A percentile compares a stretch with the other conserved stretches of the same genome.
Evolutionary conservation across 83 land plant genomes (phyloP).

Genomic region (Picea engelmannii): DNA sequence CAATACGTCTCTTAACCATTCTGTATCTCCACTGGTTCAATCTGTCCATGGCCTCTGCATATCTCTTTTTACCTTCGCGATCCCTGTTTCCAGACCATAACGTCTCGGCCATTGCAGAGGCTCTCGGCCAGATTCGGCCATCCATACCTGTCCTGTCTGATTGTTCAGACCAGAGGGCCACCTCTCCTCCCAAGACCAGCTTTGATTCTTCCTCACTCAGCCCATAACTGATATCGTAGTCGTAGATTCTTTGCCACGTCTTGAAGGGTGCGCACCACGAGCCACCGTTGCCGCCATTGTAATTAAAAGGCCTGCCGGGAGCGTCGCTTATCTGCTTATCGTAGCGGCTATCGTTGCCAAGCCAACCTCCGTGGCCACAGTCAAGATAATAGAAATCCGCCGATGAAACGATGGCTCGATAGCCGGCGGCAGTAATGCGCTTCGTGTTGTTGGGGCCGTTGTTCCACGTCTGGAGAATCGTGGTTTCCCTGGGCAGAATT

Average conservation of each 20-base stretch:
- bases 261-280: constrained; percentile 96
- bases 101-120: constrained; percentile 84
- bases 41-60: constrained; percentile 72
- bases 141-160: constrained; percentile 79
- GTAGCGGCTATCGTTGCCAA: constrained; percentile 77
- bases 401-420: constrained; percentile 81
- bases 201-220: constrained; percentile 57
- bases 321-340: constrained; percentile 21
- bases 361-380: constrained; percentile 82
- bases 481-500: constrained; percentile 55
- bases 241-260: constrained; percentile 80
- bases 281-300: constrained; percentile 54
- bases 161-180: constrained; percentile 94
- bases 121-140: constrained; percentile 71
- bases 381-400: constrained; percentile 85
- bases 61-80: constrained; percentile 59
- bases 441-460: constrained; percentile 76
- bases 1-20: constrained; percentile 74
- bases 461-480: constrained; percentile 91
- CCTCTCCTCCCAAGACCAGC: constrained; percentile 89
- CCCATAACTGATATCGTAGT: constrained; percentile 77
- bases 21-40: constrained; percentile 78
- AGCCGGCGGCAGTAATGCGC: constrained; percentile 57
- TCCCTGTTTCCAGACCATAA: constrained; percentile 92
- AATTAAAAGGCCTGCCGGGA: constrained; percentile 26